Base-by-base conservation (phyloP, 2,329 filamentous ascomycete genomes). In the Aureobasidium sp. region DNA sequence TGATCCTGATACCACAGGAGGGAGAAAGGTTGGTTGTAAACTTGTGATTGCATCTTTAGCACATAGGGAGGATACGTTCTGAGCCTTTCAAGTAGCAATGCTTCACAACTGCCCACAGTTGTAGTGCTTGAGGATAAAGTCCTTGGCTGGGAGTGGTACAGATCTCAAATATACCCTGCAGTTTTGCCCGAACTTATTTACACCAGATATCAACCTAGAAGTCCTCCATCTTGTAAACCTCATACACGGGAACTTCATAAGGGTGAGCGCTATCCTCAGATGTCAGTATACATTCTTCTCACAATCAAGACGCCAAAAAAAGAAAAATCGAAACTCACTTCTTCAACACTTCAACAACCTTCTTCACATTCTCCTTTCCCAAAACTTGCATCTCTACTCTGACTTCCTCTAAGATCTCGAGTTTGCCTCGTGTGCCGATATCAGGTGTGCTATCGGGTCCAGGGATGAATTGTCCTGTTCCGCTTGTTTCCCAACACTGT, bases 401-500 rank as follows among this genome's bases (percentile, higher is more conserved):
- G 1, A 82, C 77, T 72, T 90, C 87, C 3, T 81, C 77, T 0
- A 84, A 77, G 63, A 83, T 71, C 71, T 89, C 85, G 0, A 89
- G 68, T 32, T 76, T 71, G 0, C 85, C 85, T 1, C 79, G 74
- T 10, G 74, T 73, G 0, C 87, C 87, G 64, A 89, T 84, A 68
- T 84, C 75, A 3, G 87, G 87, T 52, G 85, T 86, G 0, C 87
- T 85, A 0, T 76, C 71, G 61, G 79, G 78, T 0, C 83, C 84
- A 0, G 87, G 86, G 0, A 83, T 80, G 71, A 89, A 90, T 68
- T 89, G 86, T 0, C 85, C 86, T 0, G 76, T 83, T 5, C 87
- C 87, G 4, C 73, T 65, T 2, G 70, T 73, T 1, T 69, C 71
- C 64, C 76, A 79, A 59, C 73, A 75, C 57, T 34, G 44, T 17